These are phyloP conservation scores for Cadophora sp. DNA, from an alignment of 2,329 filamentous ascomycete genomes.

Conservation along the genomic window DNA sequence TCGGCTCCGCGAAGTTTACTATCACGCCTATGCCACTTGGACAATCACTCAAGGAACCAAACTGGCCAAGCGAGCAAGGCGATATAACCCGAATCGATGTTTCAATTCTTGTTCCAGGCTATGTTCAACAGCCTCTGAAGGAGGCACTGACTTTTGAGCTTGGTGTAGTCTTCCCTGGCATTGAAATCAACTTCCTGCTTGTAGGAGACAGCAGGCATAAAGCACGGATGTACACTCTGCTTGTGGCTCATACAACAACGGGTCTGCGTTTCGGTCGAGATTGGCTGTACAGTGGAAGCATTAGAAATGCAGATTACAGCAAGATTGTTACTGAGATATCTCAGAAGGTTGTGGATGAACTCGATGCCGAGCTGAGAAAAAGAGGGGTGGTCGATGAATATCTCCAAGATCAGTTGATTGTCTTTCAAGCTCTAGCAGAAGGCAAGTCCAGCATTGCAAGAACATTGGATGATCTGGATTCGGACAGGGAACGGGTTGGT, in stretches of 20 bases:
- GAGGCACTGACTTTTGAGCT: constrained; percentile 51
- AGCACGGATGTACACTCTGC: constrained; percentile 60
- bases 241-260: constrained; percentile 59
- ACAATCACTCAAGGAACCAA: constrained; percentile 47
- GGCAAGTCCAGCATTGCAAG: constrained; percentile 51
- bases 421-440: constrained; percentile 64
- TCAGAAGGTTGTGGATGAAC: constrained; percentile 52
- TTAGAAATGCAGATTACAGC: constrained; percentile 33
- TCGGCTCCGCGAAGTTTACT: constrained; percentile 52
- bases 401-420: constrained; percentile 66
- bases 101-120: constrained; percentile 56
- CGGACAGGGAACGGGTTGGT: constrained; percentile 49
- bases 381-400: constrained; percentile 60
- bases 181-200: constrained; percentile 53
- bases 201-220: constrained; percentile 59
- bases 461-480: constrained; percentile 26
- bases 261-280: constrained; percentile 59
- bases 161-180: constrained; percentile 50
- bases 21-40: constrained; percentile 50
- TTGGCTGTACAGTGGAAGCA: constrained; percentile 50
- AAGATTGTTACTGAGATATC: constrained; percentile 51
- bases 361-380: constrained; percentile 54
- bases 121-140: constrained; percentile 52
- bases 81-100: constrained; percentile 56
- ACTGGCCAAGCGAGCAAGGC: constrained; percentile 41